Evolutionary conservation across 2,329 filamentous ascomycete genomes (phyloP).

Genomic region (Paraphoma chrysanthemicola): DNA sequence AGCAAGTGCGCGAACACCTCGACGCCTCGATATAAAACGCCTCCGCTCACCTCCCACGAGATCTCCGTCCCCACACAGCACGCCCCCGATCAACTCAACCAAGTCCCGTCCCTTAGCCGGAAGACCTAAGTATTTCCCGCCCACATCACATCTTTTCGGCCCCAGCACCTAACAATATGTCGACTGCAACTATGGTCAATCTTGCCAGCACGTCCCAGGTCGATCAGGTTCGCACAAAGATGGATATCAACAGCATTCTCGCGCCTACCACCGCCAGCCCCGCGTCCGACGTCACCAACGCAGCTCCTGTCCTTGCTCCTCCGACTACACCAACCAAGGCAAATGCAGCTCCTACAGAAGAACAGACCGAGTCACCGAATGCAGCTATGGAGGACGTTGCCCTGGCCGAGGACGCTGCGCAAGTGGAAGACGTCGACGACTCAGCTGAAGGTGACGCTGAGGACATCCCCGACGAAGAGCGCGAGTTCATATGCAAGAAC

Average conservation of each 20-base stretch:
- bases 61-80: constrained; percentile 15
- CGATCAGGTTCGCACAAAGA: constrained; percentile 22
- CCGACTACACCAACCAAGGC: constrained; percentile 12
- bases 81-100: constrained; percentile 1
- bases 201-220: background rate
- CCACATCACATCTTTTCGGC: background rate
- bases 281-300: constrained; percentile 1
- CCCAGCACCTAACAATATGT: constrained; percentile 7
- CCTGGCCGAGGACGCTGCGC: background rate
- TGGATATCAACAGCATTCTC: constrained; percentile 35
- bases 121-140: background rate
- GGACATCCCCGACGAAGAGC: constrained; percentile 14
- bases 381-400: background rate
- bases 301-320: background rate
- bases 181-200: constrained; percentile 5
- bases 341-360: background rate
- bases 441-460: background rate
- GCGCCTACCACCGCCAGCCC: background rate
- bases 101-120: background rate
- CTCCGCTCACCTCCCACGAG: constrained; percentile 35
- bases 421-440: constrained; percentile 2
- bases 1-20: constrained; percentile 4
- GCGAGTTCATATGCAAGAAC: constrained; percentile 43
- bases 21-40: constrained; percentile 20
- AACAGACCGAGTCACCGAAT: background rate